Percentiles rank a stretch among this genome's conserved stretches.
These are phyloP conservation scores for Phytophthora quininea DNA, from an alignment of 352 stramenopile genomes.

Conservation along the genomic window DNA sequence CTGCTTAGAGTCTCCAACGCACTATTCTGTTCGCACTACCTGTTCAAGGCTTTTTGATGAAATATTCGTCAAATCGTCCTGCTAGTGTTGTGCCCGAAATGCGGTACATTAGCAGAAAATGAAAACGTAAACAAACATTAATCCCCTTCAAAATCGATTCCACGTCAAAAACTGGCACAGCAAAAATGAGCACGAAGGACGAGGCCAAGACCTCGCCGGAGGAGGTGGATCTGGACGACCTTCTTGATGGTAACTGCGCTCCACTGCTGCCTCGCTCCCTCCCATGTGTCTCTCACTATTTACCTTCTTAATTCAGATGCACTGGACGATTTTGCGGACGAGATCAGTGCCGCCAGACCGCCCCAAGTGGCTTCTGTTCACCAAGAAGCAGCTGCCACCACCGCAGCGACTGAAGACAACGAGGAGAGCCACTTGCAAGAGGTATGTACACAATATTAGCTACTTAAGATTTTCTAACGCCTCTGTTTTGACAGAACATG, in stretches of 20 bases:
- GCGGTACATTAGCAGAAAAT: too few species aligned
- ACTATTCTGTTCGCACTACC: too few species aligned
- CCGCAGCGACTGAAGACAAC: slow-evolving; percentile 46
- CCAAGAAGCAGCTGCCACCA: slow-evolving; percentile 58
- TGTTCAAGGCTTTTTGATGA: too few species aligned
- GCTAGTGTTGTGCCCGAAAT: too few species aligned
- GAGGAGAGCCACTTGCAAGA: slow-evolving; percentile 74
- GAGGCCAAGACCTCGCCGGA: slow-evolving; percentile 36
- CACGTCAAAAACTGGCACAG: too few species aligned
- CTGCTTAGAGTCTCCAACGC: too few species aligned
- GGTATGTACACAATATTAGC: slow-evolving; percentile 31
- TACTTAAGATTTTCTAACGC: slow-evolving; percentile 11
- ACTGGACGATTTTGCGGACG: slow-evolving; percentile 84
- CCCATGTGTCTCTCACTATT: neutral
- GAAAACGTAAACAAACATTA: too few species aligned
- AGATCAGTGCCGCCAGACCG: slow-evolving; percentile 40
- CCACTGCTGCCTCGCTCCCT: too few species aligned
- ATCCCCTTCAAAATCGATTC: too few species aligned
- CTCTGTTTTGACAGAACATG: slow-evolving; percentile 63
- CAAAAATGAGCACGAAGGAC: slow-evolving; percentile 28
- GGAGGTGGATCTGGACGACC: slow-evolving; percentile 81
- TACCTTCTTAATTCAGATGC: slow-evolving; percentile 49
- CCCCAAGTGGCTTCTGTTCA: slow-evolving; percentile 45
- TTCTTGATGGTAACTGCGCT: slow-evolving; percentile 82
- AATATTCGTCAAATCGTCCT: too few species aligned